Evolutionary conservation across 345 rosid genomes (phyloP).

Genomic region (Excoecaria agallocha): DNA sequence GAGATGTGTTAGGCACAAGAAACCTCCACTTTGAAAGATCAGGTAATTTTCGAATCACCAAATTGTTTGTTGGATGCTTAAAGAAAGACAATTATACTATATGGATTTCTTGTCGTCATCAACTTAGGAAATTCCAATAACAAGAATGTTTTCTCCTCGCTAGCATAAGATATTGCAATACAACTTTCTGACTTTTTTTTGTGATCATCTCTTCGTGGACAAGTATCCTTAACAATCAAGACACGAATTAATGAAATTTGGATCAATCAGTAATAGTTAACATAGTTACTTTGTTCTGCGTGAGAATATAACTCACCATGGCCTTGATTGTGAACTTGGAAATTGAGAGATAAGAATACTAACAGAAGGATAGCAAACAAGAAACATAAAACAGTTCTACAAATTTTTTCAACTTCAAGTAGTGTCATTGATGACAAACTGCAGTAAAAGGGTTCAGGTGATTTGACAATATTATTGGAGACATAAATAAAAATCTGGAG

Average conservation of each 20-base stretch:
- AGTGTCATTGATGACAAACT: background rate
- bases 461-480: background rate
- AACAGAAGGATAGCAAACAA: background rate
- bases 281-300: no score
- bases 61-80: background rate
- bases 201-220: no score
- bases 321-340: background rate
- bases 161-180: background rate
- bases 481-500: background rate
- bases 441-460: background rate
- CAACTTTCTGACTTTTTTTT: no score
- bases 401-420: background rate
- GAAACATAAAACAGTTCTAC: background rate
- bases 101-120: conserved; percentile 31
- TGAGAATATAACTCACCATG: no score
- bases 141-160: conserved; percentile 16
- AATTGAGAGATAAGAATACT: background rate
- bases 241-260: no score
- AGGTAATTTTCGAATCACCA: conserved; percentile 18
- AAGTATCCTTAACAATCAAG: no score
- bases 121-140: conserved; percentile 25
- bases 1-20: conserved; percentile 13
- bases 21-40: conserved; percentile 21
- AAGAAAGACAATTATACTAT: conserved; percentile 6
- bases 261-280: no score